phyloP scores from a whole-genome alignment of 345 rosid species.

The Eucalyptus polybractea region DNA sequence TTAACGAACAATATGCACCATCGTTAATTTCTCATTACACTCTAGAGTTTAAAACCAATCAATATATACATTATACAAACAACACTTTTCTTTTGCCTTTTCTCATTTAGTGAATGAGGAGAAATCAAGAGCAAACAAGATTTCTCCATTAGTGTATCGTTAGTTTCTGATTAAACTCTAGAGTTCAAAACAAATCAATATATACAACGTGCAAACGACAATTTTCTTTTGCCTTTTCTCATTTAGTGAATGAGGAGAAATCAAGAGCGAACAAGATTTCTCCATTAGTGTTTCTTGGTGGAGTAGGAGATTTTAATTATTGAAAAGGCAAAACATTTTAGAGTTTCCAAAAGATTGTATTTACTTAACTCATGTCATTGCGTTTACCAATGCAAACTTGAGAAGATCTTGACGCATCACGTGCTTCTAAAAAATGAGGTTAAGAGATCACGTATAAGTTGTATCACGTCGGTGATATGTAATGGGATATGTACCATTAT shows the following conservation, averaged over 20 bases:
- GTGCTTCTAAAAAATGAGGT: no score
- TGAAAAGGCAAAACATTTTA: background rate
- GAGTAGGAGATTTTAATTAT: background rate
- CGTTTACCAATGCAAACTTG: background rate
- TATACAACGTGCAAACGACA: background rate
- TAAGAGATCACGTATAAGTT: background rate
- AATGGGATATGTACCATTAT: background rate
- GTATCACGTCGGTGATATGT: background rate
- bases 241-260: constrained; percentile 5
- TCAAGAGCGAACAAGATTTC: background rate
- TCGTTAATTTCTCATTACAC: background rate
- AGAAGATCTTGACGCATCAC: background rate
- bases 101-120: background rate
- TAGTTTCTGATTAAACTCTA: background rate
- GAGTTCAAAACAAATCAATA: background rate
- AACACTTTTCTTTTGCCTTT: background rate
- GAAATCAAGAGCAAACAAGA: constrained; percentile 7
- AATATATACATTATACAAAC: background rate
- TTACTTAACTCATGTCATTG: background rate
- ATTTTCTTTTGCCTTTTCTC: background rate
- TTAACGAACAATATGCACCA: background rate
- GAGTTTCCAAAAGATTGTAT: background rate
- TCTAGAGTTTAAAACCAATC: background rate
- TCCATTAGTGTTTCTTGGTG: no score
- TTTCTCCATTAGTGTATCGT: background rate